These are phyloP conservation scores for Thraustotheca clavata DNA, from an alignment of 352 stramenopile genomes.

Conservation along the genomic window DNA sequence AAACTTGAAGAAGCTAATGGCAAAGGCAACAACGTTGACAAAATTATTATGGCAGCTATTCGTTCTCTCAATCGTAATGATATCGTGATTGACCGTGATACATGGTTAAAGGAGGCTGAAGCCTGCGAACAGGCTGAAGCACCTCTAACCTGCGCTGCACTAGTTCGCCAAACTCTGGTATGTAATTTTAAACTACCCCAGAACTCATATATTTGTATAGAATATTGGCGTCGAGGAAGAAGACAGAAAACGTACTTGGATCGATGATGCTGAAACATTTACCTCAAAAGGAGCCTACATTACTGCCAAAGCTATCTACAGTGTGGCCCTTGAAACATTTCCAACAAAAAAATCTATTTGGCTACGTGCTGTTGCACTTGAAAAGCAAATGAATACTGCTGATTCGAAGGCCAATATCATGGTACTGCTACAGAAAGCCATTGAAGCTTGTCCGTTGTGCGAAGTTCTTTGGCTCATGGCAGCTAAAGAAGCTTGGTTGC, in stretches of 20 bases:
- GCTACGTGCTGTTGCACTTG: slow-evolving; percentile 93
- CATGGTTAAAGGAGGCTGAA: slow-evolving; percentile 97
- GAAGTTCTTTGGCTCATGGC: slow-evolving; percentile 98
- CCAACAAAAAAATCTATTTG: slow-evolving; percentile 93
- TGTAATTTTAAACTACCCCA: not conserved
- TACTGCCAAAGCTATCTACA: slow-evolving; percentile 93
- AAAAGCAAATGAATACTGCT: slow-evolving; percentile 88
- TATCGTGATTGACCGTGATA: slow-evolving; percentile 90
- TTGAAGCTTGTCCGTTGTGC: slow-evolving; percentile 88
- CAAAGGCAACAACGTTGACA: slow-evolving; percentile 79
- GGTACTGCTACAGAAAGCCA: slow-evolving; percentile 87
- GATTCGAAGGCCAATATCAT: slow-evolving; percentile 79
- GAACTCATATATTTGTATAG: not conserved
- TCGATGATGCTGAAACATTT: slow-evolving; percentile 94
- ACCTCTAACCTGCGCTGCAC: slow-evolving; percentile 90
- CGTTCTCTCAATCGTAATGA: slow-evolving; percentile 86
- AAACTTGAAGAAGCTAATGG: slow-evolving; percentile 98
- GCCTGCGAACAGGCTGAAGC: slow-evolving; percentile 86
- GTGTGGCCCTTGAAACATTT: slow-evolving; percentile 84
- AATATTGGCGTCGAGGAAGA: slow-evolving; percentile 90
- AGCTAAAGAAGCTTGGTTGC: slow-evolving; percentile 96
- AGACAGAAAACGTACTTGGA: slow-evolving; percentile 95
- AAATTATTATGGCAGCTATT: slow-evolving; percentile 71
- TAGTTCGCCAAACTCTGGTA: slow-evolving; percentile 90
- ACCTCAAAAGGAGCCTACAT: slow-evolving; percentile 75